phyloP scores from a whole-genome alignment of 495 filamentous ascomycete species.

The Aspergillus avenaceus region DNA sequence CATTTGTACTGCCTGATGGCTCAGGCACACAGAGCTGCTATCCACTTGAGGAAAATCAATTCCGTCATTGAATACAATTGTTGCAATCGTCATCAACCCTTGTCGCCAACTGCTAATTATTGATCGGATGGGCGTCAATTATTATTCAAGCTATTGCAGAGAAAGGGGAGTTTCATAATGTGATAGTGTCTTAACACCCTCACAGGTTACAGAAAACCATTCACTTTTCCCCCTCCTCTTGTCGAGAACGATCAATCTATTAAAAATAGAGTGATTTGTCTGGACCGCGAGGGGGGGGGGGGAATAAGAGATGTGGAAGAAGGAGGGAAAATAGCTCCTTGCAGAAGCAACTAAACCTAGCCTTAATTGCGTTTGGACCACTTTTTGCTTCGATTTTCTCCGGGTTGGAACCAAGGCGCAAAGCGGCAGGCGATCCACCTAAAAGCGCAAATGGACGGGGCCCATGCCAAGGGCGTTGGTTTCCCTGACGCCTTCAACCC shows the following conservation, averaged over 20 bases:
- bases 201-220: constrained; percentile 13
- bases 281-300: constrained; percentile 9
- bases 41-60: neutral
- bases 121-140: constrained; percentile 14
- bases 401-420: constrained; percentile 15
- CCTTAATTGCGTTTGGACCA: constrained; percentile 15
- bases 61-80: neutral
- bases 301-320: constrained; percentile 3
- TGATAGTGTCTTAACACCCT: constrained; percentile 22
- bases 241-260: too few species aligned
- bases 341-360: constrained; percentile 14
- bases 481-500: constrained; percentile 30
- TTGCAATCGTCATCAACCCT: constrained; percentile 3
- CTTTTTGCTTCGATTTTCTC: neutral
- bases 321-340: too few species aligned
- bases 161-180: constrained; percentile 15
- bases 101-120: constrained; percentile 7
- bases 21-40: neutral
- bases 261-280: constrained; percentile 7
- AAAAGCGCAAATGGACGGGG: constrained; percentile 6
- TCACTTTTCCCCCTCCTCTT: too few species aligned
- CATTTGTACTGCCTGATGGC: neutral
- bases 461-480: constrained; percentile 23
- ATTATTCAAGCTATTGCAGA: constrained; percentile 17
- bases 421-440: constrained; percentile 15